Evolutionary conservation across 2,329 filamentous ascomycete species (phyloP).

Genomic region (Tolypocladium nubicola): DNA sequence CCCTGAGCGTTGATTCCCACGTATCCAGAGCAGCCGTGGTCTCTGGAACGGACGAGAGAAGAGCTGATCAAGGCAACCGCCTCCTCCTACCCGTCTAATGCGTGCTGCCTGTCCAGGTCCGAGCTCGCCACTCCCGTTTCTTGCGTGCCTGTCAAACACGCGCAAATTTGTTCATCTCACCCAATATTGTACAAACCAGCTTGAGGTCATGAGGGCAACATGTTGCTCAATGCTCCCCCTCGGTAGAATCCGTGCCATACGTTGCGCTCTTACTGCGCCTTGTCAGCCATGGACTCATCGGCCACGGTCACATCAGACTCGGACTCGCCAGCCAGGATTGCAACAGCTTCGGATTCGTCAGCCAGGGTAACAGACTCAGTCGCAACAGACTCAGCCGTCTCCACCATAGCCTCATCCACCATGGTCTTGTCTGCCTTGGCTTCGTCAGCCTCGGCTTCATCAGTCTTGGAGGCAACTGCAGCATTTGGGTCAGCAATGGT

Average conservation of each 20-base stretch:
- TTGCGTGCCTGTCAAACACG: background rate
- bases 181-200: background rate
- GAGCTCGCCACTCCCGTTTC: background rate
- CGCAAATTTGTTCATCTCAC: background rate
- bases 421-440: background rate
- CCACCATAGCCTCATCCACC: too few species aligned
- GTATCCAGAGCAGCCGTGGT: background rate
- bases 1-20: background rate
- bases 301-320: background rate
- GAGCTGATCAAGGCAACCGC: background rate
- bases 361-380: background rate
- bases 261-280: background rate
- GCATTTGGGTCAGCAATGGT: slow-evolving; percentile 5
- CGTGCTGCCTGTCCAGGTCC: background rate
- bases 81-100: background rate
- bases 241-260: background rate
- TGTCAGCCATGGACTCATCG: background rate
- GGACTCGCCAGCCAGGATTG: background rate
- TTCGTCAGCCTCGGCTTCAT: background rate
- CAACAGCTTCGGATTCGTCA: background rate
- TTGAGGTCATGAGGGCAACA: background rate
- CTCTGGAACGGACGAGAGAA: background rate
- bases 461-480: slow-evolving; percentile 15
- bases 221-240: background rate
- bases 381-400: background rate